These are phyloP conservation scores for Leccinum broughii DNA, from an alignment of 768 basidiomycete species.

Conservation along the genomic window DNA sequence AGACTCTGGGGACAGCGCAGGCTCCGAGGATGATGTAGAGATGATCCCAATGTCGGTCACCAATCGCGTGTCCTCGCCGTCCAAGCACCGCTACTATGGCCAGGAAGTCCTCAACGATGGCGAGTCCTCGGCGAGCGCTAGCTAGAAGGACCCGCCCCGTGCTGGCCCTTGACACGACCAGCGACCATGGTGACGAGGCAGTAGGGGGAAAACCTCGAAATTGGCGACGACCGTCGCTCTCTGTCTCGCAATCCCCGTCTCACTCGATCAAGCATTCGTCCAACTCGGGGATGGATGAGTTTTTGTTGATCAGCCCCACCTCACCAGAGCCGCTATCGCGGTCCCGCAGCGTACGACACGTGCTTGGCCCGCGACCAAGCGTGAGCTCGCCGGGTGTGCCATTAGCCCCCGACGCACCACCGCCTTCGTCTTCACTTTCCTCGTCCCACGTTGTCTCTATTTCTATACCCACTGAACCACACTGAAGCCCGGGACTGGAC, in stretches of 20 bases:
- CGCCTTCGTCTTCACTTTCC: not conserved
- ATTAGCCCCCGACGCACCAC: not conserved
- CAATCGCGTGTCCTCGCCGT: constrained; percentile 22
- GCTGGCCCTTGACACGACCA: constrained; percentile 6
- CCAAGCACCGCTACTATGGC: constrained; percentile 24
- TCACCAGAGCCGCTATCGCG: not conserved
- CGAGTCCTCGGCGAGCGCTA: not conserved
- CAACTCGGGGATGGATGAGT: constrained; percentile 23
- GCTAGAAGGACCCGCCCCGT: not conserved
- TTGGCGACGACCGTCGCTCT: constrained; percentile 15
- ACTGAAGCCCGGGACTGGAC: not conserved
- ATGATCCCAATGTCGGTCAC: constrained; percentile 15
- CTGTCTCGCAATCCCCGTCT: constrained; percentile 15
- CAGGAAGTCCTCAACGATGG: constrained; percentile 8
- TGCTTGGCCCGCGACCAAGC: constrained; percentile 7
- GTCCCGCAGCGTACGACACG: constrained; percentile 9
- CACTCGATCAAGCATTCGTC: constrained; percentile 19
- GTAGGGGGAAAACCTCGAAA: not conserved
- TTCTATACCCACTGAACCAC: not conserved
- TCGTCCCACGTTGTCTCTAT: not conserved
- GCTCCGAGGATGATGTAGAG: not conserved
- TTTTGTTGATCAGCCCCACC: constrained; percentile 16
- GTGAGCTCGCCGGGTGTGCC: not conserved
- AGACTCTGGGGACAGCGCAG: not conserved
- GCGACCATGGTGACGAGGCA: not conserved